Evolutionary conservation across 2,329 filamentous ascomycete species (phyloP).

Genomic region (Arthroderma sp.): DNA sequence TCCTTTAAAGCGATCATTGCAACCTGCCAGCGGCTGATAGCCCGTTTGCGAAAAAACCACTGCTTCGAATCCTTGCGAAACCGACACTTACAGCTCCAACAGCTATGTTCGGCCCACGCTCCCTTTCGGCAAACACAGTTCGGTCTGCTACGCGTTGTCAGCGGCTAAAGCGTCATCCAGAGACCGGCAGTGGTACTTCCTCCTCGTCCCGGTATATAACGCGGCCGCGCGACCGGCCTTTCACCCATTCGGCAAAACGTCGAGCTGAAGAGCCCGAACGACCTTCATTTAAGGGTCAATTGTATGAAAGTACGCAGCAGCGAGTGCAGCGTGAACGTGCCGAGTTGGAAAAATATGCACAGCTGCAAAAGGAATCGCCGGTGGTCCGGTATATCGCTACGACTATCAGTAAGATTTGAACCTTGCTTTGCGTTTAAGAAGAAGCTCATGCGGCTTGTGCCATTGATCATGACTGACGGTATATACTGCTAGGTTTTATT

Average conservation of each 20-base stretch:
- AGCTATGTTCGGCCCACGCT: conserved; percentile 8
- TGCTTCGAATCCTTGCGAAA: no score
- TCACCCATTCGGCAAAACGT: conserved; percentile 3
- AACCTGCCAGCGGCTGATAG: no score
- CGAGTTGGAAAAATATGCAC: conserved; percentile 40
- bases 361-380: conserved; percentile 28
- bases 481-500: conserved; percentile 32
- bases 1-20: no score
- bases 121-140: conserved; percentile 5
- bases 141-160: conserved; percentile 1
- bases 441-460: neutral
- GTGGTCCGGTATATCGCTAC: conserved; percentile 26
- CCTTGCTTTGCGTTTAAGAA: neutral
- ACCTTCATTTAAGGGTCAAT: conserved; percentile 41
- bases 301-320: conserved; percentile 49
- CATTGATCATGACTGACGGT: neutral
- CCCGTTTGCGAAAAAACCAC: no score
- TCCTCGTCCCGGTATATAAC: neutral
- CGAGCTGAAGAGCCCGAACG: conserved; percentile 2
- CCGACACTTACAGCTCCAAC: no score
- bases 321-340: conserved; percentile 45
- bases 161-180: neutral
- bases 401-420: conserved; percentile 17
- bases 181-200: neutral
- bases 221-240: neutral